These are phyloP conservation scores for Suillus variegatus DNA, from an alignment of 768 basidiomycete genomes.

Conservation along the genomic window DNA sequence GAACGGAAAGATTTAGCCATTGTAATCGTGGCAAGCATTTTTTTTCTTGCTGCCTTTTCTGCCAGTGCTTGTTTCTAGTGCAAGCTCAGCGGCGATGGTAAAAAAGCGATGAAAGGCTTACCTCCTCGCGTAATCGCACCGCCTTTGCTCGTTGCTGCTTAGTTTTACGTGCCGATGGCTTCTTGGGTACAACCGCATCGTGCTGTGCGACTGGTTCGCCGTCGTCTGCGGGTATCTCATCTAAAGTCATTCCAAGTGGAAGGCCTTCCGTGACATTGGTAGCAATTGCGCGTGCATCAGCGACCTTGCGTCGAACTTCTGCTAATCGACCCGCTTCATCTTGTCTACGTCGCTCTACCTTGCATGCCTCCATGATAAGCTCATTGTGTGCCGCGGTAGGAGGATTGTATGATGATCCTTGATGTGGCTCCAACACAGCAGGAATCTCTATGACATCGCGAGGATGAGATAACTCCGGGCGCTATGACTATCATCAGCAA, in stretches of 20 bases:
- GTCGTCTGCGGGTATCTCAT: constrained; percentile 43
- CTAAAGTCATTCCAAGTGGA: constrained; percentile 68
- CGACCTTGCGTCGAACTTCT: constrained; percentile 56
- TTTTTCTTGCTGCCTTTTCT: constrained; percentile 60
- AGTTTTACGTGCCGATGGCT: constrained; percentile 50
- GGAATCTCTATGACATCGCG: constrained; percentile 59
- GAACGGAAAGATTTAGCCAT: constrained; percentile 55
- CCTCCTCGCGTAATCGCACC: constrained; percentile 63
- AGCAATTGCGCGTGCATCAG: constrained; percentile 41
- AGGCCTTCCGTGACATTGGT: constrained; percentile 35
- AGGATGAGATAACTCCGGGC: constrained; percentile 48
- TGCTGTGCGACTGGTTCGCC: constrained; percentile 34
- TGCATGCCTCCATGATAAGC: constrained; percentile 67
- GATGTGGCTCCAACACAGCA: constrained; percentile 71
- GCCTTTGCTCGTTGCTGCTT: constrained; percentile 72
- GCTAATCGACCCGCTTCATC: constrained; percentile 54
- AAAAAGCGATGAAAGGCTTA: constrained; percentile 28
- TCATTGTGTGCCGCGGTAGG: constrained; percentile 69
- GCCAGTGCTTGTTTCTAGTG: constrained; percentile 64
- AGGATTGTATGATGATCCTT: constrained; percentile 90
- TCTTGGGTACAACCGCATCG: constrained; percentile 38
- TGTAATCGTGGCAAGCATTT: constrained; percentile 58
- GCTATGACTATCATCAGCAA: constrained; percentile 32
- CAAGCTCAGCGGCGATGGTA: neutral
- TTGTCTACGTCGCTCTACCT: constrained; percentile 60